These are phyloP conservation scores for Aspergillus tanneri DNA, from an alignment of 2,329 filamentous ascomycete species.

Conservation along the genomic window DNA sequence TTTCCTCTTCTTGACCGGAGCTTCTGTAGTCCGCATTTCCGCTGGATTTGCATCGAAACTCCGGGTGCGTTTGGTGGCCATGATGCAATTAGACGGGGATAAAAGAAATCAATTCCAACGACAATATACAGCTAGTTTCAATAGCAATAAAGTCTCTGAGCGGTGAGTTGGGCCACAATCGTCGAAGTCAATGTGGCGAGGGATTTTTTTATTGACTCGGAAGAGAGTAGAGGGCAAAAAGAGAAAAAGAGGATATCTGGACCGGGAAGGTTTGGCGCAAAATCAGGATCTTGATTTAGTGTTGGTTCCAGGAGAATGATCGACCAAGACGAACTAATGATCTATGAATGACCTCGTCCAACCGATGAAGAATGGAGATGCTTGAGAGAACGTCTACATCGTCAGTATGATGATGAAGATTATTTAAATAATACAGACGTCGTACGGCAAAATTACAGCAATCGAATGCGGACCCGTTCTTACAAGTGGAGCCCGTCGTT, in stretches of 20 bases:
- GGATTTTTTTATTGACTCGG: slow-evolving; percentile 4
- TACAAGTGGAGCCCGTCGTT: too few relatives aligned
- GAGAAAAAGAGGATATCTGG: slow-evolving; percentile 13
- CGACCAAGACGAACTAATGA: too few relatives aligned
- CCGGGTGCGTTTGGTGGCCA: slow-evolving; percentile 61
- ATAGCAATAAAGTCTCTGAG: background rate
- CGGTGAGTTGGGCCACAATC: slow-evolving; percentile 14
- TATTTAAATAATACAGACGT: too few relatives aligned
- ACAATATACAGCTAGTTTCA: background rate
- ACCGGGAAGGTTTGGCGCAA: background rate
- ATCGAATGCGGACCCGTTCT: too few relatives aligned
- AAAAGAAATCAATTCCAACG: background rate
- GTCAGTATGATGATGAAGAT: too few relatives aligned
- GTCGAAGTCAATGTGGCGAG: slow-evolving; percentile 5
- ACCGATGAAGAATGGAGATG: too few relatives aligned
- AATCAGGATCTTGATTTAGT: background rate
- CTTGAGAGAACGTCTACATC: too few relatives aligned
- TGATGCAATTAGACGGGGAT: slow-evolving; percentile 33
- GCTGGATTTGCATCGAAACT: slow-evolving; percentile 46
- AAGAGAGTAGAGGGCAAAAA: slow-evolving; percentile 12
- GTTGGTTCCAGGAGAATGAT: too few relatives aligned
- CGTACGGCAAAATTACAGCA: too few relatives aligned
- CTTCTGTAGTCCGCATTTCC: slow-evolving; percentile 47
- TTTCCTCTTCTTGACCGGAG: slow-evolving; percentile 56
- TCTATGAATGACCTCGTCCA: too few relatives aligned